Base-by-base conservation (phyloP, 1,284 basidiomycete genomes). In the Microbotryum scabiosae region DNA sequence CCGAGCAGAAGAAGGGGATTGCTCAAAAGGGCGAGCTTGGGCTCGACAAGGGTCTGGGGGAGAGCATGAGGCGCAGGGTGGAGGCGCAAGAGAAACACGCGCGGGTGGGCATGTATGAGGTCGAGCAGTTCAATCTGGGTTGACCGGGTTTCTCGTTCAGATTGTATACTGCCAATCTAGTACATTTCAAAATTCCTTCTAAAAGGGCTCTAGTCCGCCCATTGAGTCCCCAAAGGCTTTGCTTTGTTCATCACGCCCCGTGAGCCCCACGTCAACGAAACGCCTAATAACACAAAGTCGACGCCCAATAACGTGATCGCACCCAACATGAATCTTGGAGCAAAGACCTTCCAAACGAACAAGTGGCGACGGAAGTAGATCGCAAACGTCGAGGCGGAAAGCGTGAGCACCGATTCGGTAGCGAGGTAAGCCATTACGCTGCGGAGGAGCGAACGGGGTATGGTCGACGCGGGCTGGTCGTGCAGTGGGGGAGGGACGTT, bases 321-420 rank as follows among this genome's bases (percentile, higher is more conserved):
- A 6, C 54, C 60, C 8, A 67, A 44, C 67, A 69, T 93, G 73
- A 93, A 94, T 62, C 93, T 79, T 55, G 96, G 96, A 32, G 92
- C 92, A 73, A 97, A 98, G 6, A 97, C 86, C 76, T 97, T 97
- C 91, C 94, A 99, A 44, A 97, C 91, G 93, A 98, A 97, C 68
- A 98, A 75, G 75, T 99, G 96, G 47, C 94, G 75, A 60, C 91
- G 76, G 58, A 97, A 78, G 72, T 84, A 82, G 4, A 87, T 86
- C 0, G 90, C 85, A 62, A 85, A 86, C 6, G 84, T 74, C 5
- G 89, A 85, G 10, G 84, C 83, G 4, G 86, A 84, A 7, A 94
- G 73, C 0, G 89, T 75, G 32, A 96, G 73, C 4, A 79, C 71
- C 4, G 81, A 75, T 72, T 87, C 86, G 73, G 93, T 93, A 3